Conservation (phyloP, 371 early-diverging fungal genomes). For the Mortierella sp. region DNA sequence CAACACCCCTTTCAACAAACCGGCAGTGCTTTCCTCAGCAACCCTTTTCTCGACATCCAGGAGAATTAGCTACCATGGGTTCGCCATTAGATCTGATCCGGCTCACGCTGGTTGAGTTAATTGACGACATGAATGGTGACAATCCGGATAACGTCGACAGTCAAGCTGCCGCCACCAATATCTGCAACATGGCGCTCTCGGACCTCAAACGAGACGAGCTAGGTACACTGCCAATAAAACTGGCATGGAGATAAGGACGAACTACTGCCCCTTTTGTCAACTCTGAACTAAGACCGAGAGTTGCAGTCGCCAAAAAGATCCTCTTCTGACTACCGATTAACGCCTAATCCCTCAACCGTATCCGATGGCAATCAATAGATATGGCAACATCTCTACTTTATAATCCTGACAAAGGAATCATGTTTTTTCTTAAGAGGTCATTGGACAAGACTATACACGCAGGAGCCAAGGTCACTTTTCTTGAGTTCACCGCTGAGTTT, state of each 20-base stretch:
- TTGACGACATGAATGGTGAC: slow-evolving; percentile 48
- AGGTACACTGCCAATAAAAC: too few relatives aligned
- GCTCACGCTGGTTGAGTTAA: slow-evolving; percentile 45
- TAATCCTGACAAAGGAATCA: slow-evolving; percentile 34
- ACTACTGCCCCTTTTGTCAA: not conserved
- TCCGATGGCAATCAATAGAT: slow-evolving; percentile 14
- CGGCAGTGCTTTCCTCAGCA: too few relatives aligned
- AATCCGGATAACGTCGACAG: slow-evolving; percentile 41
- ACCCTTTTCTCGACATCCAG: too few relatives aligned
- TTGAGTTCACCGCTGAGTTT: slow-evolving; percentile 50
- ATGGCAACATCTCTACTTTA: slow-evolving; percentile 46
- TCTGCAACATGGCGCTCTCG: slow-evolving; percentile 38
- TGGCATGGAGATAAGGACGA: not conserved
- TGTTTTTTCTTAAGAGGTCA: slow-evolving; percentile 36
- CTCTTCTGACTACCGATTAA: not conserved
- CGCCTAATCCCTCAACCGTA: not conserved
- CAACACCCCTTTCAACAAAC: too few relatives aligned
- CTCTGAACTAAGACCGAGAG: not conserved
- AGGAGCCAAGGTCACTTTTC: slow-evolving; percentile 40
- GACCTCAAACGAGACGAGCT: slow-evolving; percentile 40
- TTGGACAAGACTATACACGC: slow-evolving; percentile 34
- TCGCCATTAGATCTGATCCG: slow-evolving; percentile 49
- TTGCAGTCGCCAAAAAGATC: not conserved
- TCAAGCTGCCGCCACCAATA: slow-evolving; percentile 44
- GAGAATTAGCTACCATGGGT: slow-evolving; percentile 19